Conservation (phyloP, 116 monocot species). For the Cymodocea nodosa region DNA sequence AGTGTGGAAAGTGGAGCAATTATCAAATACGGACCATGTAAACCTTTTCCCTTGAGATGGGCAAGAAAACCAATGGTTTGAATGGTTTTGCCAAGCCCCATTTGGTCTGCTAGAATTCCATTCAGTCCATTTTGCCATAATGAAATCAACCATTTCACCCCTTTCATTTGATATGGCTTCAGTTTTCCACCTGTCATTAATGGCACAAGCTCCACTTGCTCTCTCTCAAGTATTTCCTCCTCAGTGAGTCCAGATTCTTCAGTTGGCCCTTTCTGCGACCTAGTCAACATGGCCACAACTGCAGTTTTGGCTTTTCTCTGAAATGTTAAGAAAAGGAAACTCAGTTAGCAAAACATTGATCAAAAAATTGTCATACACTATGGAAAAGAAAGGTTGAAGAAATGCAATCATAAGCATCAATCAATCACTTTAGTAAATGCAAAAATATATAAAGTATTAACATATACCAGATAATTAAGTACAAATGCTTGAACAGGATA, state of each 20-base stretch:
- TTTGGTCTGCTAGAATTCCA: slow-evolving; percentile 97
- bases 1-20: slow-evolving; percentile 97
- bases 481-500: too few species aligned
- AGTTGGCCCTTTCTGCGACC: slow-evolving; percentile 41
- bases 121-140: slow-evolving; percentile 98
- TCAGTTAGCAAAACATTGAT: too few species aligned
- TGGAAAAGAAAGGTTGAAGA: too few species aligned
- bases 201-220: slow-evolving; percentile 80
- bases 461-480: too few species aligned
- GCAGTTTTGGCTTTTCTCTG: slow-evolving; percentile 87
- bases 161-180: slow-evolving; percentile 91
- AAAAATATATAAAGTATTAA: background rate
- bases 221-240: slow-evolving; percentile 57
- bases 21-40: slow-evolving; percentile 80
- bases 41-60: slow-evolving; percentile 86
- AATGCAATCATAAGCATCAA: too few species aligned
- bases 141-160: slow-evolving; percentile 93
- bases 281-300: slow-evolving; percentile 76
- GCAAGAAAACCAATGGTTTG: slow-evolving; percentile 96
- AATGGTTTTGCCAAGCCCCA: slow-evolving; percentile 97
- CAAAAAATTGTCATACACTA: too few species aligned
- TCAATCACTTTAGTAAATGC: too few species aligned
- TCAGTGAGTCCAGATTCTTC: slow-evolving; percentile 57
- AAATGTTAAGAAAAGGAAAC: background rate
- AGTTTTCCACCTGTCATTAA: slow-evolving; percentile 88